Conservation (phyloP, 1,284 basidiomycete genomes). For the Phylloporus sp. region DNA sequence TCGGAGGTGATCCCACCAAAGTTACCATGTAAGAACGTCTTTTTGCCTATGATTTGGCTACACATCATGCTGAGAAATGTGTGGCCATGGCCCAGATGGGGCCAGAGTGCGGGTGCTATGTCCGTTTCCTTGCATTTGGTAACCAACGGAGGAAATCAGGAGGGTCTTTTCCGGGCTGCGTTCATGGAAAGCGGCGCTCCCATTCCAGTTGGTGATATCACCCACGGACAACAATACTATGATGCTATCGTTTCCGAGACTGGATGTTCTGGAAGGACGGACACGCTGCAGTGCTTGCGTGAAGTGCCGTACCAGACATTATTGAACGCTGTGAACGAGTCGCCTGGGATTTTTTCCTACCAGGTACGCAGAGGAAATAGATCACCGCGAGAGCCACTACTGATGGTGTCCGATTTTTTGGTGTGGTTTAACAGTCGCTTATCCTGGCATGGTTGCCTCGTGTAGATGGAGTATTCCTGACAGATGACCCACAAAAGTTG, state of each 20-base stretch:
- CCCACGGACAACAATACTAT: slow-evolving; percentile 24
- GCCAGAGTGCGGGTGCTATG: slow-evolving; percentile 36
- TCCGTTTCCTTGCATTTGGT: slow-evolving; percentile 35
- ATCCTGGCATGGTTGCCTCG: slow-evolving; percentile 51
- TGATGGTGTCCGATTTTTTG: not conserved
- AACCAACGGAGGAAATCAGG: slow-evolving; percentile 25
- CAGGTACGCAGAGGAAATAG: not conserved
- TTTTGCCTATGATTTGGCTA: slow-evolving; percentile 2
- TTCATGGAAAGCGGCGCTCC: slow-evolving; percentile 38
- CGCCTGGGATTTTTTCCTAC: not conserved
- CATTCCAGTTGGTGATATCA: slow-evolving; percentile 12
- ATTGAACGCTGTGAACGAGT: not conserved
- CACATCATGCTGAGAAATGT: not conserved
- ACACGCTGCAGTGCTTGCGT: slow-evolving; percentile 36
- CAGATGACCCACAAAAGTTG: slow-evolving; percentile 43
- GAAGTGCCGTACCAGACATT: not conserved
- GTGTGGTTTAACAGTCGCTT: slow-evolving; percentile 36
- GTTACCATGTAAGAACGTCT: slow-evolving; percentile 38
- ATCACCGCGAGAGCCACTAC: no score
- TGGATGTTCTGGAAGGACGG: slow-evolving; percentile 22
- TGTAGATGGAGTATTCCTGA: slow-evolving; percentile 53
- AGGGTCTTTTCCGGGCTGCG: slow-evolving; percentile 36
- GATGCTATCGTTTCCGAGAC: slow-evolving; percentile 19
- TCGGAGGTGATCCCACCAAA: slow-evolving; percentile 30
- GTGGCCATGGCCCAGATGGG: slow-evolving; percentile 24